phyloP scores from a whole-genome alignment of 306 rosid species.

The Quercus dentata region DNA sequence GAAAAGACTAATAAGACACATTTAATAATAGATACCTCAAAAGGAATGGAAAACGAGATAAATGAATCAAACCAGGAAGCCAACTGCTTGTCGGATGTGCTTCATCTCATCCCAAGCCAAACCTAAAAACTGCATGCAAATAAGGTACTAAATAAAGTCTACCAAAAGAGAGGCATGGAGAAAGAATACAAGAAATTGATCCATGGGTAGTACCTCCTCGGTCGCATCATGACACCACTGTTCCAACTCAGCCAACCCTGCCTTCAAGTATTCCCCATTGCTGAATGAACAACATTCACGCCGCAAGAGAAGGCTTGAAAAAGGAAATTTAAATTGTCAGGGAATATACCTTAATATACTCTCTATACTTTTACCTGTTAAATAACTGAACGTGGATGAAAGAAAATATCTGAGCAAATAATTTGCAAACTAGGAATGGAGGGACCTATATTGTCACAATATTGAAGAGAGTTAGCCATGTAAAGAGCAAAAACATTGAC shows the following conservation, averaged over 20 bases:
- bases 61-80: slow-evolving; percentile 33
- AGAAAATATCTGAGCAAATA: too few relatives aligned
- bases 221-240: slow-evolving; percentile 86
- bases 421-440: too few relatives aligned
- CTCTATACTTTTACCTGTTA: slow-evolving; percentile 58
- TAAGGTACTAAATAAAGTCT: slow-evolving; percentile 12
- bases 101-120: slow-evolving; percentile 95
- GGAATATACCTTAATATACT: too few relatives aligned
- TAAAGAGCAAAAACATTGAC: too few relatives aligned
- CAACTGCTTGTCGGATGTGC: slow-evolving; percentile 99
- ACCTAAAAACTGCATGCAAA: slow-evolving; percentile 73
- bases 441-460: slow-evolving; percentile 43
- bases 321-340: not conserved
- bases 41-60: too few relatives aligned
- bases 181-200: slow-evolving; percentile 5
- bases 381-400: not conserved
- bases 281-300: slow-evolving; percentile 99
- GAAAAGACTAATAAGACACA: slow-evolving; percentile 9
- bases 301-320: slow-evolving; percentile 86
- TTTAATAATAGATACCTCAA: not conserved
- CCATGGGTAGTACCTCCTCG: slow-evolving; percentile 48
- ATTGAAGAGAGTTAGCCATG: too few relatives aligned
- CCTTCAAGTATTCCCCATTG: slow-evolving; percentile 91
- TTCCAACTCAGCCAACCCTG: slow-evolving; percentile 95
- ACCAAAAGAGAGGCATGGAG: not conserved